These are phyloP conservation scores for Sporobolomyces roseus DNA, from an alignment of 768 basidiomycete species.

Conservation along the genomic window DNA sequence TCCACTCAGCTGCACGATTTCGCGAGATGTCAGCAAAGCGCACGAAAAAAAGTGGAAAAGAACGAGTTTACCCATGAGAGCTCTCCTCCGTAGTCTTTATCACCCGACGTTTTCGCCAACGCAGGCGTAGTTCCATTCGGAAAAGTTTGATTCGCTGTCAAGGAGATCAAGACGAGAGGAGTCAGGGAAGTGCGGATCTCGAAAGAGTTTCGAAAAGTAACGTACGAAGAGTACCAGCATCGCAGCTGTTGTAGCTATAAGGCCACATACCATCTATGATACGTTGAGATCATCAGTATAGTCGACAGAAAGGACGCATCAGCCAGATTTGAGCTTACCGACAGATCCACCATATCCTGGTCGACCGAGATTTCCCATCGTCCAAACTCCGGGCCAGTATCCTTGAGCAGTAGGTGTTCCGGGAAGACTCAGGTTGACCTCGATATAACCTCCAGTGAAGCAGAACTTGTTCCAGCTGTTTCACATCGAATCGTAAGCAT, in stretches of 20 bases:
- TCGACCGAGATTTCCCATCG: constrained; percentile 66
- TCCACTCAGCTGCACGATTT: constrained; percentile 67
- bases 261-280: constrained; percentile 62
- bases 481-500: not conserved
- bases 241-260: constrained; percentile 62
- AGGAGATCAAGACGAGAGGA: too few species aligned
- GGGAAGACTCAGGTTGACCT: constrained; percentile 35
- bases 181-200: too few species aligned
- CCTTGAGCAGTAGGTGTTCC: constrained; percentile 34
- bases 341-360: constrained; percentile 87
- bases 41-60: too few species aligned
- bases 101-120: constrained; percentile 51
- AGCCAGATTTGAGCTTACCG: too few species aligned
- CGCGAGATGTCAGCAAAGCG: too few species aligned
- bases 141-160: constrained; percentile 59
- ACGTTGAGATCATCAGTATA: too few species aligned
- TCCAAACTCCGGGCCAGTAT: constrained; percentile 37
- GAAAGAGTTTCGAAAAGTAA: too few species aligned
- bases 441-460: constrained; percentile 45
- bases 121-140: constrained; percentile 58
- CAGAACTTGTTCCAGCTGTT: constrained; percentile 43
- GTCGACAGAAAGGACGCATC: not conserved
- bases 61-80: constrained; percentile 39
- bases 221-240: constrained; percentile 67
- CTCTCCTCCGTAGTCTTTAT: constrained; percentile 51